Conservation (phyloP, 140 eudicot species). For the Senecio squalidus region DNA sequence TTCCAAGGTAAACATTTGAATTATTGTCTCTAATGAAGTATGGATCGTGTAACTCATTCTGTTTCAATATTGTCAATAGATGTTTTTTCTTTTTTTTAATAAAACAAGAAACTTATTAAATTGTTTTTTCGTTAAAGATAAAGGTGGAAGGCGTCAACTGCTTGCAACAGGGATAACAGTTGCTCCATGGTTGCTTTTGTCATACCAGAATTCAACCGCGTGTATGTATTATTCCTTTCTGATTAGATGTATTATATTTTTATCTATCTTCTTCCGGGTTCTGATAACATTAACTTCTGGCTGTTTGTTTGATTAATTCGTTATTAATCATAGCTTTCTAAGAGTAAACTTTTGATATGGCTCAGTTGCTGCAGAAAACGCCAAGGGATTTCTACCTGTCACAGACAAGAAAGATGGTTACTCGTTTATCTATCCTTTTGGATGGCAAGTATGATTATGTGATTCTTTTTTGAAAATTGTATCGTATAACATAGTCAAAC, state of each 20-base stretch:
- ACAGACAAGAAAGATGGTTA: constrained; percentile 89
- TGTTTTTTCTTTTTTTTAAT: background rate
- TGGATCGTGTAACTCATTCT: constrained; percentile 9
- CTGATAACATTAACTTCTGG: too few relatives aligned
- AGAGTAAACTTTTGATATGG: constrained; percentile 64
- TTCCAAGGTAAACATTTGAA: constrained; percentile 32
- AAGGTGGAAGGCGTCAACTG: constrained; percentile 72
- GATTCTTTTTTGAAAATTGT: background rate
- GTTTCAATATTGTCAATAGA: background rate
- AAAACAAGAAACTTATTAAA: too few relatives aligned
- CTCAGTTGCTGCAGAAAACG: constrained; percentile 98
- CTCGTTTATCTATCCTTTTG: constrained; percentile 81
- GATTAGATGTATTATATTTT: too few relatives aligned
- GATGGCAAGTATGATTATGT: constrained; percentile 78
- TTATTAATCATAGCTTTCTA: constrained; percentile 38
- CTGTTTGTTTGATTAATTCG: constrained; percentile 4
- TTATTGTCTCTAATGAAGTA: background rate
- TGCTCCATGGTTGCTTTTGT: constrained; percentile 55
- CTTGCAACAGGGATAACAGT: constrained; percentile 61
- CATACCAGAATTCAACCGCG: constrained; percentile 46
- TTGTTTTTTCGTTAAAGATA: constrained; percentile 37
- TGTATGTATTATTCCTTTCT: constrained; percentile 45
- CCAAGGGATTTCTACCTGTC: constrained; percentile 71
- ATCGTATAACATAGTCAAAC: background rate
- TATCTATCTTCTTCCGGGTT: too few relatives aligned